Base-by-base conservation (phyloP, 148 eudicot genomes). In the Chenopodium album region DNA sequence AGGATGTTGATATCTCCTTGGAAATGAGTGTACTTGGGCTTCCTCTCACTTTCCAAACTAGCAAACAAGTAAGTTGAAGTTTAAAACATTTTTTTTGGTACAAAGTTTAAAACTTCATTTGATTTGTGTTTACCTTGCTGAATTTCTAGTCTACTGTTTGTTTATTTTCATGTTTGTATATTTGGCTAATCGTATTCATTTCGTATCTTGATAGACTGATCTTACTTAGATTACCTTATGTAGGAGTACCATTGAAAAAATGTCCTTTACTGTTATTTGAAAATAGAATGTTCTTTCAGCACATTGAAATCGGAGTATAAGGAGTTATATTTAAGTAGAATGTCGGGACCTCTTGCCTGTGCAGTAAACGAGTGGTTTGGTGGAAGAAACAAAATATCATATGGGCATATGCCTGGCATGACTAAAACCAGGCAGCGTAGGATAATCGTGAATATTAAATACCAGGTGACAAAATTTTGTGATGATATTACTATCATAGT, bases 1-100 rank as follows among this genome's bases (percentile, higher is more conserved):
- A 89, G 73, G 91, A 90, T 80, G 20, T 73, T 72, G 91, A 87
- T 62, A 85, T 93, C 12, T 70, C 82, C 11, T 77, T 83, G 65
- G 89, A 89, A 84, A 84, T 96, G 93, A 85, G 80, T 85, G 89
- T 82, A 59, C 86, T 94, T 79, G 99, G 99, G 79, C 98, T 96
- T 78, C 99, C 99, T 9, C 76, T 90, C 68, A 88, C 93, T 31
- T 96, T 96, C 86, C 90, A 77, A 54, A 85, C 99, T 52, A 95
- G 87, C 86, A 92, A 91, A 81, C 90, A 88, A 80, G 98, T 91
- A 78, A 80, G 90, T 74, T 74, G 29, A 14, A 22, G 47, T 46
- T 16, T 70, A 4, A 31, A 32, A 4, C 6, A 16, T 34, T 6
- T 16, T 70, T 71, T 62, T 6, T 37, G 44, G 44, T 41, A 6